phyloP scores from a whole-genome alignment of 192 early-diverging fungal species.

The Spinellus fusiger region DNA sequence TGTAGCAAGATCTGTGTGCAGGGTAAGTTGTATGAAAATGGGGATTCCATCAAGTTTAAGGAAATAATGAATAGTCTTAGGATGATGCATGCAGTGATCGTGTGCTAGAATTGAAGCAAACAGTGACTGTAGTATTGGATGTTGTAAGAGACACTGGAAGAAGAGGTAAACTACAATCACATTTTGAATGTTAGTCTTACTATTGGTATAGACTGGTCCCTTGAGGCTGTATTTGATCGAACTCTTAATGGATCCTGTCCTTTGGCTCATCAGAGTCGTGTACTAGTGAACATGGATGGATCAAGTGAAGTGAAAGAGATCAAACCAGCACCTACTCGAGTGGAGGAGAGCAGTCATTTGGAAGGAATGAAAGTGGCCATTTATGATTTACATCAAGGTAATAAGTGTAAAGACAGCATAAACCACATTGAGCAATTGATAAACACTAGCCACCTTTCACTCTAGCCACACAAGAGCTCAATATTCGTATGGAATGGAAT shows the following conservation, averaged over 20 bases:
- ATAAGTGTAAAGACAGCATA: not conserved
- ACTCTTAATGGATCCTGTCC: conserved; percentile 42
- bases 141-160: conserved; percentile 49
- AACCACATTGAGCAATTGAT: not conserved
- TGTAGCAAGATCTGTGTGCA: conserved; percentile 52
- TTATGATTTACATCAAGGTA: conserved; percentile 39
- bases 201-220: conserved; percentile 39
- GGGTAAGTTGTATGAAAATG: conserved; percentile 30
- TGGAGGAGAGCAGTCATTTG: conserved; percentile 13
- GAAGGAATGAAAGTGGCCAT: conserved; percentile 28
- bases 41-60: conserved; percentile 15
- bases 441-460: not conserved
- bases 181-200: not conserved
- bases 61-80: conserved; percentile 43
- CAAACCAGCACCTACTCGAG: conserved; percentile 13
- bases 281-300: conserved; percentile 33
- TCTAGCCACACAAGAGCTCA: conserved; percentile 4
- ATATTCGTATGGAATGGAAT: conserved; percentile 50
- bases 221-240: conserved; percentile 42
- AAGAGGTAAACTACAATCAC: conserved; percentile 21
- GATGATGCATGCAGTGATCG: conserved; percentile 37
- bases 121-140: conserved; percentile 77
- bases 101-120: conserved; percentile 64
- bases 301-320: conserved; percentile 22
- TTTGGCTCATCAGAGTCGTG: conserved; percentile 39